Base-by-base conservation (phyloP, 139 green algal species). In the Desmodesmus armatus region DNA sequence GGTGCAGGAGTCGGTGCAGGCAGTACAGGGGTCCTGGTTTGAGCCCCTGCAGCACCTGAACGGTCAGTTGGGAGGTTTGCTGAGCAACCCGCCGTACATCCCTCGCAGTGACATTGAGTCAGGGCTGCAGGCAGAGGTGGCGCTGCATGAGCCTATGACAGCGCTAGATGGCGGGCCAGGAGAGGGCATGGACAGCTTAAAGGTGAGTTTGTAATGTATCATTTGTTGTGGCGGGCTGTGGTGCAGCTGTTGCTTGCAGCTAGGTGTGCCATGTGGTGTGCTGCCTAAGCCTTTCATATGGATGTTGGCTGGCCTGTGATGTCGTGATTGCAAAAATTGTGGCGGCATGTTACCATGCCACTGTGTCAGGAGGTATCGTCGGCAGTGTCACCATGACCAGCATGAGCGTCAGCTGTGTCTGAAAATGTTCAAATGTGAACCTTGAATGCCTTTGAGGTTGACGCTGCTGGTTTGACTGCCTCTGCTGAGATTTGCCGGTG, bases 81-180 rank as follows among this genome's bases (percentile, higher is more conserved):
- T 99, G 7, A 96, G 90, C 88, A 99, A 99, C 88, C 96, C 96
- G 19, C 96, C 96, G 5, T 99, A 99, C 91, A 98, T 99, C 33
- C 89, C 92, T 2, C 63, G 65, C 0, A 41, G 72, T 0, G 35
- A 96, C 51, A 91, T 99, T 88, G 41, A 63, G n/a, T n/a, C n/a
- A 0, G 82, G 76, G 11, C 81, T 97, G 87, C 94, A 97, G 87
- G 77, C 83, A 19, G 95, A 98, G 78, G 95, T 98, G 44, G 72
- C 90, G 2, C 73, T 60, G 23, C 95, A 99, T 89, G 96, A 99
- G 81, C 96, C 96, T 0, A 31, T n/a, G 25, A 33, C 86, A 0
- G 97, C 96, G 0, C 75, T 99, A 58, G 92, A 98, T 84, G 96
- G 96, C 3, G 96, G 97, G 2, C 62, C 69, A 6, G 94, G 87